Conservation (phyloP, 2,329 filamentous ascomycete genomes). For the Pyrenochaeta sp. region DNA sequence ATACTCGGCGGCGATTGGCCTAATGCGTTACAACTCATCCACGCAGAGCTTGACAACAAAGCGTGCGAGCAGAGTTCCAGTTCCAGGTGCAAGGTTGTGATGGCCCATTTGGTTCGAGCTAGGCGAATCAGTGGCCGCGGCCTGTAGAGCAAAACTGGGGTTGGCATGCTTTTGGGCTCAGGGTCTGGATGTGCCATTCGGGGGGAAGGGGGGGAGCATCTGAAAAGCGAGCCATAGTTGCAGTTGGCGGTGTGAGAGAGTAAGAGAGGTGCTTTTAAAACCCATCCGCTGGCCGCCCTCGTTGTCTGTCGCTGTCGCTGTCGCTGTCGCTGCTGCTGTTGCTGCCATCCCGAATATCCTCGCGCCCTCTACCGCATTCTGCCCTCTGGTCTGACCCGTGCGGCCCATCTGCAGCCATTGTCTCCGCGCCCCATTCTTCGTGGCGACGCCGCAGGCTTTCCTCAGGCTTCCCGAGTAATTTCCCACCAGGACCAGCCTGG, state of each 20-base stretch:
- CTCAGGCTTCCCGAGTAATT: conserved; percentile 19
- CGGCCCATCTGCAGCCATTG: conserved; percentile 15
- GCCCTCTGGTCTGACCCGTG: not conserved
- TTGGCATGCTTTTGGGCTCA: not conserved
- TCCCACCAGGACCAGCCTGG: conserved; percentile 17
- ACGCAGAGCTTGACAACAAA: conserved; percentile 19
- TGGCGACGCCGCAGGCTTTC: conserved; percentile 12
- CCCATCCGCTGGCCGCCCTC: not conserved
- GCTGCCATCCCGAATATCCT: no score
- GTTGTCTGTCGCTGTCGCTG: not conserved
- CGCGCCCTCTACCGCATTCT: not conserved
- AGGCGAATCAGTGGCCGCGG: not conserved
- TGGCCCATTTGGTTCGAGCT: not conserved
- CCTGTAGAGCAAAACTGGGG: not conserved
- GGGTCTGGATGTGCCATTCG: not conserved
- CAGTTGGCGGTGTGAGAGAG: conserved; percentile 3
- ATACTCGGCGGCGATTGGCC: conserved; percentile 11
- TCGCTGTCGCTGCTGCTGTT: not conserved
- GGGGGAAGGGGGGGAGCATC: no score
- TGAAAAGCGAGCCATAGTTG: not conserved
- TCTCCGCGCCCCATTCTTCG: conserved; percentile 12
- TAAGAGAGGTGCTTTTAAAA: not conserved
- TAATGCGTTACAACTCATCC: conserved; percentile 17
- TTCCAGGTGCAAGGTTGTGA: no score
- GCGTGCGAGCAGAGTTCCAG: not conserved